These are phyloP conservation scores for Colletotrichum caudatum DNA, from an alignment of 2,329 filamentous ascomycete species.

Conservation along the genomic window DNA sequence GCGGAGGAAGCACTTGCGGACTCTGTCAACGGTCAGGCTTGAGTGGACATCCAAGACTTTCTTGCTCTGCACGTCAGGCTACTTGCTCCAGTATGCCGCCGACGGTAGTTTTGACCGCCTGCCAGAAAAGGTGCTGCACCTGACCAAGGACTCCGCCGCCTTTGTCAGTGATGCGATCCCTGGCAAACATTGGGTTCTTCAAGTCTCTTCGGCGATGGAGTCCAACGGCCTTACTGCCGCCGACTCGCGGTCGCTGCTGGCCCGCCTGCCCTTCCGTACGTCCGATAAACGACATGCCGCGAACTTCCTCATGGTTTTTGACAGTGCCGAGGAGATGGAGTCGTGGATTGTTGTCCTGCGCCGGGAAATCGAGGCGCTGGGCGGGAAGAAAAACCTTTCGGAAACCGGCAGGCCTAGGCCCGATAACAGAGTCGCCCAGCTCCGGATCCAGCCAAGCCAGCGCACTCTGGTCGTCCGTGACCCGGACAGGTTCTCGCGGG, in stretches of 20 bases:
- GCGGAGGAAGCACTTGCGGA: slow-evolving; percentile 63
- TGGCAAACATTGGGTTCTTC: slow-evolving; percentile 83
- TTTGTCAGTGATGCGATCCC: slow-evolving; percentile 85
- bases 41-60: slow-evolving; percentile 81
- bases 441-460: slow-evolving; percentile 58
- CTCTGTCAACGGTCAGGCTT: slow-evolving; percentile 58
- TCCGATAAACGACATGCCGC: slow-evolving; percentile 68
- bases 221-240: slow-evolving; percentile 63
- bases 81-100: slow-evolving; percentile 79
- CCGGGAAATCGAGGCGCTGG: slow-evolving; percentile 76
- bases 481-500: slow-evolving; percentile 58
- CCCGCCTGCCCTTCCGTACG: slow-evolving; percentile 71
- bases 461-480: slow-evolving; percentile 62
- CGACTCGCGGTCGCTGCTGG: slow-evolving; percentile 72
- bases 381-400: slow-evolving; percentile 72
- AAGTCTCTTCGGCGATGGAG: slow-evolving; percentile 76
- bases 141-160: slow-evolving; percentile 81
- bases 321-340: slow-evolving; percentile 80
- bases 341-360: slow-evolving; percentile 78
- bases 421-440: slow-evolving; percentile 51
- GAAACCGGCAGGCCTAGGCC: slow-evolving; percentile 68
- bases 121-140: slow-evolving; percentile 79
- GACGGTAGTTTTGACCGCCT: slow-evolving; percentile 77
- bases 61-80: slow-evolving; percentile 77
- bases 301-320: slow-evolving; percentile 79